These are phyloP conservation scores for Stachybotrys chartarum DNA, from an alignment of 2,329 filamentous ascomycete species.

Conservation along the genomic window DNA sequence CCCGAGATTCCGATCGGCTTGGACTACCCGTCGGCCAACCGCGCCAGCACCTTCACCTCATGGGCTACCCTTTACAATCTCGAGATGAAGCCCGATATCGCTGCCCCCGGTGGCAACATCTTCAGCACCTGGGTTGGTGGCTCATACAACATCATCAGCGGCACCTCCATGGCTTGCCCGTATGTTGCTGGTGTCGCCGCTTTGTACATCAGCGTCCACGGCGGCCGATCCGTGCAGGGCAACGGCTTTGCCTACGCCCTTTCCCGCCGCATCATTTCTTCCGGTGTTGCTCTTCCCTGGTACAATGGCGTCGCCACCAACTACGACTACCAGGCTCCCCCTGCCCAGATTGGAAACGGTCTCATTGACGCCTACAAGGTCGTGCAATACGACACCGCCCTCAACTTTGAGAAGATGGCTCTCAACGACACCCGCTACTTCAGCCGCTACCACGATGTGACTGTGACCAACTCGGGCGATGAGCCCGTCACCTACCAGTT, in stretches of 20 bases:
- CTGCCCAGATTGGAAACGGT: conserved; percentile 31
- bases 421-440: conserved; percentile 38
- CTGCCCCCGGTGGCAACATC: conserved; percentile 31
- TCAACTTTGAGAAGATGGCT: conserved; percentile 30
- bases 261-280: conserved; percentile 22
- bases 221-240: conserved; percentile 22
- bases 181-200: conserved; percentile 36
- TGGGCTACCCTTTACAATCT: conserved; percentile 38
- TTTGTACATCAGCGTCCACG: conserved; percentile 23
- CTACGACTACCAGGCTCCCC: conserved; percentile 18
- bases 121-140: conserved; percentile 32
- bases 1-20: conserved; percentile 14
- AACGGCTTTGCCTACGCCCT: conserved; percentile 19
- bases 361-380: conserved; percentile 38
- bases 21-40: conserved; percentile 20
- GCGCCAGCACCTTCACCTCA: conserved; percentile 29
- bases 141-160: conserved; percentile 28
- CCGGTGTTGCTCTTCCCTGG: conserved; percentile 18
- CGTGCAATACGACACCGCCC: conserved; percentile 28
- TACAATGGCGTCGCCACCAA: conserved; percentile 8
- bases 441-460: conserved; percentile 9
- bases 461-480: conserved; percentile 29
- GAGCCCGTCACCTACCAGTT: conserved; percentile 27
- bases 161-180: conserved; percentile 42
- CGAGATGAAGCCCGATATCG: conserved; percentile 34